Conservation (phyloP, 768 basidiomycete genomes). For the Polyporus arcularius region DNA sequence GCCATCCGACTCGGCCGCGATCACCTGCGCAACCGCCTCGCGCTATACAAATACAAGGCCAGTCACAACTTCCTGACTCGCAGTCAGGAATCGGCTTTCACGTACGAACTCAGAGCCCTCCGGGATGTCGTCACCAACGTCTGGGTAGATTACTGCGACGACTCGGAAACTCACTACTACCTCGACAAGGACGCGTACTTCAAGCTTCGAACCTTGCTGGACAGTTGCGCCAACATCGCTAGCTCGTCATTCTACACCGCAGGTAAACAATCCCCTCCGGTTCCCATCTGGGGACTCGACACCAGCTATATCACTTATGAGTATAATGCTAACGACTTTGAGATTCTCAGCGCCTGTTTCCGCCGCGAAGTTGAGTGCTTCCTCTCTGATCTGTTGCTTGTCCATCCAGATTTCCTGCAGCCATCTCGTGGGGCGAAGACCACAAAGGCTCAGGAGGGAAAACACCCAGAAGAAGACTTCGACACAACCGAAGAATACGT, state of each 20-base stretch:
- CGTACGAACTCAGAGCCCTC: background rate
- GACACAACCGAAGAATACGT: too few species aligned
- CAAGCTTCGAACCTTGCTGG: background rate
- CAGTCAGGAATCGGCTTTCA: background rate
- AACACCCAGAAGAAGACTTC: too few species aligned
- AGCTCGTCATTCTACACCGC: background rate
- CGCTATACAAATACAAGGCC: background rate
- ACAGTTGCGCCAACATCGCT: background rate
- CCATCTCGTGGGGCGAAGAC: too few species aligned
- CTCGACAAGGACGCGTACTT: background rate
- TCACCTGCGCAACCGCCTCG: background rate
- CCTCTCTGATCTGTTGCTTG: background rate
- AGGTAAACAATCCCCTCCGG: background rate
- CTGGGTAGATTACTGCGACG: background rate
- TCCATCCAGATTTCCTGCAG: background rate
- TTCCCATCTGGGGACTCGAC: background rate
- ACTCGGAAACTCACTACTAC: background rate
- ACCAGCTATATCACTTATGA: background rate
- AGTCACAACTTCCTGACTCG: background rate
- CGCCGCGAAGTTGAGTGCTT: background rate
- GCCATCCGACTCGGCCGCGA: background rate
- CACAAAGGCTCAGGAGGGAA: too few species aligned
- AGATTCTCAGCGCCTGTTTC: background rate
- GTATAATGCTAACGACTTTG: background rate
- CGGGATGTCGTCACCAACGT: background rate